A percentile compares a stretch with the other conserved stretches of the same genome.
phyloP scores from a whole-genome alignment of 345 rosid genomes.

The Clarkia xantiana region DNA sequence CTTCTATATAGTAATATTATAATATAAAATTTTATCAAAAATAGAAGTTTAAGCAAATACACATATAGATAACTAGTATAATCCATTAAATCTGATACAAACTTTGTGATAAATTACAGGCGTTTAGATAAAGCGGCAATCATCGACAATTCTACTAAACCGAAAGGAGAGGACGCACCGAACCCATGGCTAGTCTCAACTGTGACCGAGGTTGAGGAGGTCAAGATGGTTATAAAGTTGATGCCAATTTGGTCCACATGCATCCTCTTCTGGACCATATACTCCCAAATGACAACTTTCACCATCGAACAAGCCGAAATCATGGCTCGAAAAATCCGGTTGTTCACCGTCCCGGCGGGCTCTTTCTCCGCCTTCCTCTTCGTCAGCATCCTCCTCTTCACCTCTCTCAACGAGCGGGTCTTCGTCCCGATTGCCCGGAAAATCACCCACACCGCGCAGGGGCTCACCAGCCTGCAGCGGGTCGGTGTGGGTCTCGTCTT shows the following conservation, averaged over 20 bases:
- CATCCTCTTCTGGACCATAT: constrained; percentile 84
- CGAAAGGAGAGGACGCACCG: constrained; percentile 14
- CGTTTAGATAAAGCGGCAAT: constrained; percentile 81
- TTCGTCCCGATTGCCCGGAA: constrained; percentile 49
- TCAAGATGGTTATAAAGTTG: constrained; percentile 59
- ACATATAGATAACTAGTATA: too few relatives aligned
- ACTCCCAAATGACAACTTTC: constrained; percentile 91
- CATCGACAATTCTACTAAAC: constrained; percentile 12
- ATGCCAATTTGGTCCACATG: constrained; percentile 86
- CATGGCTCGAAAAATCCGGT: constrained; percentile 52
- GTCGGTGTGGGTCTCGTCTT: constrained; percentile 58
- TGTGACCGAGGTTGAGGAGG: constrained; percentile 72
- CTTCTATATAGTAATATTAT: too few relatives aligned
- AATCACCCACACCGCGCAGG: constrained; percentile 41
- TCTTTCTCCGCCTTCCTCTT: constrained; percentile 54
- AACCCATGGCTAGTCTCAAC: constrained; percentile 56
- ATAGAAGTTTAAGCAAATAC: too few relatives aligned
- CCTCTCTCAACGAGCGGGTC: constrained; percentile 65
- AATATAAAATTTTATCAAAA: too few relatives aligned
- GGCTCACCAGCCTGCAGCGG: constrained; percentile 87
- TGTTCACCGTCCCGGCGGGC: constrained; percentile 48
- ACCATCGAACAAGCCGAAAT: constrained; percentile 67
- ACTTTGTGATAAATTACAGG: too few relatives aligned
- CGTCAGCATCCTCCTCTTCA: constrained; percentile 61
- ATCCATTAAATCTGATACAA: too few relatives aligned